phyloP scores from a whole-genome alignment of 2,329 filamentous ascomycete species.

The Aspergillus novofumigatus region DNA sequence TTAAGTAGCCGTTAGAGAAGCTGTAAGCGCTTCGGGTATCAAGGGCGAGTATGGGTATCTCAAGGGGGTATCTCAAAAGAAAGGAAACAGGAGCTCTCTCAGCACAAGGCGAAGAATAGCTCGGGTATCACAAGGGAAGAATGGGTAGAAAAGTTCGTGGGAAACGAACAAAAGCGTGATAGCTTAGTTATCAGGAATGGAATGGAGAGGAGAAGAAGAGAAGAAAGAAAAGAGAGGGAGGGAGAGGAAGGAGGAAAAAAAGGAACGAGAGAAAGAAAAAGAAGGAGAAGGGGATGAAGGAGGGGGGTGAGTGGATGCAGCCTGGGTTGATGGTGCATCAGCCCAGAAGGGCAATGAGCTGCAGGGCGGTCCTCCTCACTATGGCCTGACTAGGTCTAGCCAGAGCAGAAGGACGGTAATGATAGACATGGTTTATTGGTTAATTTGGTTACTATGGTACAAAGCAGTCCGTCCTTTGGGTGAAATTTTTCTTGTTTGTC shows the following conservation, averaged over 20 bases:
- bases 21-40: constrained; percentile 16
- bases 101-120: constrained; percentile 34
- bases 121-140: constrained; percentile 35
- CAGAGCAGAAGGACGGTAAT: constrained; percentile 5
- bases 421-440: background rate
- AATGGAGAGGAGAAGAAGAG: constrained; percentile 19
- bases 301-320: constrained; percentile 10
- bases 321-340: background rate
- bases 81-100: constrained; percentile 25
- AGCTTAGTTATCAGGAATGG: constrained; percentile 14
- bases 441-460: background rate
- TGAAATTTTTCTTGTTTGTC: background rate
- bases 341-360: constrained; percentile 20
- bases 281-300: constrained; percentile 14
- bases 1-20: constrained; percentile 14
- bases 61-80: constrained; percentile 33
- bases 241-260: constrained; percentile 18
- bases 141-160: constrained; percentile 19
- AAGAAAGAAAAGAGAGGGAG: constrained; percentile 16
- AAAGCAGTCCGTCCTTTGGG: background rate
- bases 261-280: constrained; percentile 24
- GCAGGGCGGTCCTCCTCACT: constrained; percentile 19
- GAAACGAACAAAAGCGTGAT: constrained; percentile 15
- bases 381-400: background rate
- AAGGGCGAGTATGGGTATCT: constrained; percentile 21